phyloP scores from a whole-genome alignment of 2,329 filamentous ascomycete species.

The Talaromyces sp. region DNA sequence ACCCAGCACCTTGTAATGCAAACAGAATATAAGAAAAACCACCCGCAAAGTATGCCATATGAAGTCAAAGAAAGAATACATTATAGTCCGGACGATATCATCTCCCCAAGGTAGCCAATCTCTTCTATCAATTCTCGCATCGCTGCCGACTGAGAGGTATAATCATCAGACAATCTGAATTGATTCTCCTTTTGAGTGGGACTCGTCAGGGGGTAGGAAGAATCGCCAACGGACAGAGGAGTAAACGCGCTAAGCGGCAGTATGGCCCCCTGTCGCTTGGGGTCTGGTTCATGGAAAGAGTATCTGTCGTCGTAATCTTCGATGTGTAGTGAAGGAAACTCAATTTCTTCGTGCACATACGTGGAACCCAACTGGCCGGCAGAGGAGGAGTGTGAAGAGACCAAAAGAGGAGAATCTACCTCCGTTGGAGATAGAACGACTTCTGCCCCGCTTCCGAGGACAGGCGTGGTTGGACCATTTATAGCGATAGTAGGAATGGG shows the following conservation, averaged over 20 bases:
- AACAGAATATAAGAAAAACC: not conserved
- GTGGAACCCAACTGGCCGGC: conserved; percentile 16
- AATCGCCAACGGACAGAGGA: conserved; percentile 18
- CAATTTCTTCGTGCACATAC: conserved; percentile 24
- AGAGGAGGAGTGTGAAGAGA: conserved; percentile 15
- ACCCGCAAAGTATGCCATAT: not conserved
- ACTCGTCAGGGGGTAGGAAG: not conserved
- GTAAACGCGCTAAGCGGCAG: conserved; percentile 30
- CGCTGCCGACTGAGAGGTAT: conserved; percentile 18
- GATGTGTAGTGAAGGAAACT: conserved; percentile 30
- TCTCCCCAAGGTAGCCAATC: conserved; percentile 47
- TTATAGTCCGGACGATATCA: conserved; percentile 37
- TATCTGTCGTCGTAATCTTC: conserved; percentile 24
- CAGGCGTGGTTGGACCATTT: conserved; percentile 35
- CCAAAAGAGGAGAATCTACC: conserved; percentile 7
- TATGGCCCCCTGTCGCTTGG: conserved; percentile 35
- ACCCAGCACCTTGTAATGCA: not conserved
- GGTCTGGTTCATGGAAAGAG: conserved; percentile 27
- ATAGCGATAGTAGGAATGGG: conserved; percentile 17
- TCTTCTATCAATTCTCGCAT: conserved; percentile 49
- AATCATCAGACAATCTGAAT: conserved; percentile 15
- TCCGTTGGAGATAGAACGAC: conserved; percentile 23
- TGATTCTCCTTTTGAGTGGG: conserved; percentile 1
- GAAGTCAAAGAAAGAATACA: not conserved
- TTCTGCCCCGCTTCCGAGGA: conserved; percentile 29